Percentiles rank a stretch among this genome's conserved stretches.
phyloP scores from a whole-genome alignment of 2,329 filamentous ascomycete genomes.

The Aureobasidium sp. region DNA sequence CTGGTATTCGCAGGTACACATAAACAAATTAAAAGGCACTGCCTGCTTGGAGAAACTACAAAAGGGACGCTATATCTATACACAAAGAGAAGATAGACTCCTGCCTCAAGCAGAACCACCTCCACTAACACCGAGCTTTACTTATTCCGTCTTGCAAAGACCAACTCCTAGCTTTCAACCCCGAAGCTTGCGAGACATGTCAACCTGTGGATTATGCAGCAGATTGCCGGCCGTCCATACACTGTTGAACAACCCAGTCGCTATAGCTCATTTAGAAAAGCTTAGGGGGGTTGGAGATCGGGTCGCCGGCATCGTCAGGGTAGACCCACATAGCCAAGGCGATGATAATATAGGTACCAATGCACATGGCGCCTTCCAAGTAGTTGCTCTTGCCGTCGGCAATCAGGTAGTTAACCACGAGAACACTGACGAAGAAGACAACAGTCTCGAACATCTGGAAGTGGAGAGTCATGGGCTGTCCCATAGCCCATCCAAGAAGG shows the following conservation, averaged over 20 bases:
- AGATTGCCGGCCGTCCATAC: too few relatives aligned
- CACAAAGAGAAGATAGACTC: not conserved
- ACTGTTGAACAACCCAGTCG: not conserved
- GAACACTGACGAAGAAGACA: constrained; percentile 71
- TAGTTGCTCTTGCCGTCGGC: constrained; percentile 82
- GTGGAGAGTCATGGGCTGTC: constrained; percentile 56
- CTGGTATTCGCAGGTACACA: too few relatives aligned
- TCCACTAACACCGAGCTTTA: not conserved
- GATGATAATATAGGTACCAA: constrained; percentile 50
- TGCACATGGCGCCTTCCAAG: constrained; percentile 62
- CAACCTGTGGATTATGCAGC: too few relatives aligned
- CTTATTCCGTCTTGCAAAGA: too few relatives aligned
- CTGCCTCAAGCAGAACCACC: not conserved
- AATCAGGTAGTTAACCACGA: constrained; percentile 83
- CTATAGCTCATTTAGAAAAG: not conserved
- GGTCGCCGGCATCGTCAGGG: constrained; percentile 40
- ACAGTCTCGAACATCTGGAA: constrained; percentile 87
- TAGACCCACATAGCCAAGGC: constrained; percentile 54
- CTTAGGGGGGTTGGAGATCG: not conserved
- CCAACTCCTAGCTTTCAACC: too few relatives aligned
- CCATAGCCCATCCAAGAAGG: constrained; percentile 48
- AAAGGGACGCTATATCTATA: not conserved
- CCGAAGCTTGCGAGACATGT: not conserved
- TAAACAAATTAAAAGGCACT: not conserved
- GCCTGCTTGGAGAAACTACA: not conserved